These are phyloP conservation scores for Hanseniaspora valbyensis DNA, from an alignment of 805 yeast genomes.

Conservation along the genomic window DNA sequence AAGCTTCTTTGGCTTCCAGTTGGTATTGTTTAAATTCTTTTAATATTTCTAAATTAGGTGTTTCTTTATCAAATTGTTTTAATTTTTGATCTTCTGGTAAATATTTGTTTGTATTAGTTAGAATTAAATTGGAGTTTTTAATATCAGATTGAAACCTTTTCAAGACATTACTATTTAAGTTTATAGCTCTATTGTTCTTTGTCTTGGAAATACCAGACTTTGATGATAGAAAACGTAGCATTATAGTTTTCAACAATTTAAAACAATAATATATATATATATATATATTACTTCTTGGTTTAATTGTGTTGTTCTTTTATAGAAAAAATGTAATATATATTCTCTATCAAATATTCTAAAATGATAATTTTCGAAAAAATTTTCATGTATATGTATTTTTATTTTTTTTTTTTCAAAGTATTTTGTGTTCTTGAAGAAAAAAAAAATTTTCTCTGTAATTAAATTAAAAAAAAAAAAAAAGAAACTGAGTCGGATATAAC, in stretches of 20 bases:
- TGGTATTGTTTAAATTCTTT: slow-evolving; percentile 3
- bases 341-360: too few species aligned
- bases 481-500: too few species aligned
- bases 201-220: not conserved
- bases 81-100: not conserved
- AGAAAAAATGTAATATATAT: too few species aligned
- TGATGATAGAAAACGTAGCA: not conserved
- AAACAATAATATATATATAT: too few species aligned
- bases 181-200: not conserved
- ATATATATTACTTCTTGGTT: too few species aligned
- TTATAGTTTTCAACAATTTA: too few species aligned
- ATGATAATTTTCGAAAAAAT: too few species aligned
- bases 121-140: not conserved
- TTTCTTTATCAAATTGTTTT: not conserved
- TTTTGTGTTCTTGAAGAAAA: not conserved
- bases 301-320: too few species aligned
- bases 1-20: not conserved
- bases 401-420: not conserved
- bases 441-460: too few species aligned
- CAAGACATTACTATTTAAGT: not conserved
- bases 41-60: not conserved
- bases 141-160: not conserved
- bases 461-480: too few species aligned
- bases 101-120: not conserved
- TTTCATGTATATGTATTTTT: too few species aligned